These are phyloP conservation scores for Talaromyces trachyspermus DNA, from an alignment of 495 filamentous ascomycete species.

Conservation along the genomic window DNA sequence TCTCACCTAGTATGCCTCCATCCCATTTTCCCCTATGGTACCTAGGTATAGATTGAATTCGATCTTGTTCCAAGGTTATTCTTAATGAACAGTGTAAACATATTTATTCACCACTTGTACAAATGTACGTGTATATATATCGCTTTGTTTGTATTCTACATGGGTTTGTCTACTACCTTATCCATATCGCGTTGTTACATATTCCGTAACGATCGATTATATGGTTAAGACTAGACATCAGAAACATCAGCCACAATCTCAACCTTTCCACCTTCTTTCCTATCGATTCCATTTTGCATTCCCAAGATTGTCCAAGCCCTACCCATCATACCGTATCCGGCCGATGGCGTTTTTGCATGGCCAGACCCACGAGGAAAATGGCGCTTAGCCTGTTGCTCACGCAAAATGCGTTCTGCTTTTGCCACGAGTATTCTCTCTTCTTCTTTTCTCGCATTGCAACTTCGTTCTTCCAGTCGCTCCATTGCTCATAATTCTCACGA, in stretches of 20 bases:
- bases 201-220: neutral
- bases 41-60: too few species aligned
- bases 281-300: conserved; percentile 27
- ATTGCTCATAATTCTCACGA: conserved; percentile 53
- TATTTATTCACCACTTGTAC: too few species aligned
- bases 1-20: too few species aligned
- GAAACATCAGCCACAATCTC: conserved; percentile 7
- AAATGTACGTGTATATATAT: too few species aligned
- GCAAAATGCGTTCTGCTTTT: conserved; percentile 25
- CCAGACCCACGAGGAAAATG: conserved; percentile 29
- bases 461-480: conserved; percentile 53
- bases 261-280: conserved; percentile 15
- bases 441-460: conserved; percentile 41
- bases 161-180: too few species aligned
- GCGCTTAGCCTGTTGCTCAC: conserved; percentile 22
- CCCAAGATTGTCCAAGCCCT: conserved; percentile 39
- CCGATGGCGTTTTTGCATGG: conserved; percentile 14
- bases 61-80: too few species aligned
- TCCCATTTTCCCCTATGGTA: too few species aligned
- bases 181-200: neutral
- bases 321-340: conserved; percentile 33
- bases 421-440: conserved; percentile 32
- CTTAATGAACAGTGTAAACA: too few species aligned
- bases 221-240: neutral
- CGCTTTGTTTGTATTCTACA: too few species aligned